A percentile compares a stretch with the other conserved stretches of the same genome.
Evolutionary conservation across 306 rosid species (phyloP).

Genomic region (Trifolium dubium): DNA sequence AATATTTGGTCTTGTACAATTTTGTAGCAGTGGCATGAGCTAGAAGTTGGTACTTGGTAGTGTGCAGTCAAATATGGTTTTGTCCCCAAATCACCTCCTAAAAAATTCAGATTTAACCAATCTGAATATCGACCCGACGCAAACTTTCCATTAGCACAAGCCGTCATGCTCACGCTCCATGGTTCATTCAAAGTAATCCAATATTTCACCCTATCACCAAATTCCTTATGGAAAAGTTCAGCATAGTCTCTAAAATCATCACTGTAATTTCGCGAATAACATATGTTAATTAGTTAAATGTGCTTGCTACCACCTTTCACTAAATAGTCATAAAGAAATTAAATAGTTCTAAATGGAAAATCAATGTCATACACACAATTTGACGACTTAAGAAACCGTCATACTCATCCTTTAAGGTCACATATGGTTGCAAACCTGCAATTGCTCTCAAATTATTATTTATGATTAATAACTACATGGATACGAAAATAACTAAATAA

Average conservation of each 20-base stretch:
- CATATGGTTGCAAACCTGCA: too few species aligned
- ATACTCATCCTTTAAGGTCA: too few species aligned
- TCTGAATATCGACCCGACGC: slow-evolving; percentile 48
- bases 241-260: too few species aligned
- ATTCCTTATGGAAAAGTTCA: too few species aligned
- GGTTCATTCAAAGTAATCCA: slow-evolving; percentile 67
- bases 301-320: too few species aligned
- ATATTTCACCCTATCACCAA: slow-evolving; percentile 54
- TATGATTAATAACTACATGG: too few species aligned
- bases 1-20: not conserved
- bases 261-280: too few species aligned
- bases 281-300: too few species aligned
- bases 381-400: not conserved
- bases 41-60: too few species aligned
- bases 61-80: slow-evolving; percentile 48
- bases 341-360: not conserved
- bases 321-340: too few species aligned
- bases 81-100: slow-evolving; percentile 41
- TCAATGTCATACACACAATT: not conserved
- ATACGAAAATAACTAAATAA: too few species aligned
- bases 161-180: not conserved
- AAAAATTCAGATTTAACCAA: slow-evolving; percentile 42
- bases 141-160: slow-evolving; percentile 22
- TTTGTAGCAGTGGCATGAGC: not conserved
- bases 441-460: too few species aligned